phyloP scores from a whole-genome alignment of 352 stramenopile genomes.

The Pythium pyrilobum region DNA sequence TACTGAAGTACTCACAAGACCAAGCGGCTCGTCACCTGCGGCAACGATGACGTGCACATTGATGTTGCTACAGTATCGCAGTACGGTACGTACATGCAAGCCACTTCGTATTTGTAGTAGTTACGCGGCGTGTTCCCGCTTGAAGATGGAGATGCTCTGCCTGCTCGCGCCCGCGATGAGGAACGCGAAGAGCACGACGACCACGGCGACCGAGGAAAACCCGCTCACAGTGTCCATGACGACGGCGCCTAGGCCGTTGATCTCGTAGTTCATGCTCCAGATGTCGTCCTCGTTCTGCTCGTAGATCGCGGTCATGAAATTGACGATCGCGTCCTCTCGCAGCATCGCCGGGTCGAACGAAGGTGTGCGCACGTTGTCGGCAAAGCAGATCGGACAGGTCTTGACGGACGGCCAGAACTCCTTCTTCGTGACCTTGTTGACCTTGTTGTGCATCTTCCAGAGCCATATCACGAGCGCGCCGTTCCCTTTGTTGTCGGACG shows the following conservation, averaged over 20 bases:
- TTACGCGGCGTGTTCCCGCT: slow-evolving; percentile 21
- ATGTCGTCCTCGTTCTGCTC: slow-evolving; percentile 41
- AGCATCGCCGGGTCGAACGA: slow-evolving; percentile 44
- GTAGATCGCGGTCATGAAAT: slow-evolving; percentile 53
- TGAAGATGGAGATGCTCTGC: slow-evolving; percentile 8
- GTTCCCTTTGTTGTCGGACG: slow-evolving; percentile 29
- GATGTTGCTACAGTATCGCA: too few species aligned
- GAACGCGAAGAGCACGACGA: slow-evolving; percentile 23
- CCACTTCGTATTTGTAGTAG: too few species aligned
- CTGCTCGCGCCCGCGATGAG: slow-evolving; percentile 8
- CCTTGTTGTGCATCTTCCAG: slow-evolving; percentile 81
- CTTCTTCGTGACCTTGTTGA: slow-evolving; percentile 76
- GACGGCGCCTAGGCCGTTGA: slow-evolving; percentile 33
- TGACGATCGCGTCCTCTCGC: slow-evolving; percentile 45
- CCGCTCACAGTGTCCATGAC: slow-evolving; percentile 32
- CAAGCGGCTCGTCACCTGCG: too few species aligned
- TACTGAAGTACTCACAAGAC: too few species aligned
- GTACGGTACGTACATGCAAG: neutral
- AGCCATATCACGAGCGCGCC: slow-evolving; percentile 62
- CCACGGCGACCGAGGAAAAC: slow-evolving; percentile 32
- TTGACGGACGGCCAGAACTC: slow-evolving; percentile 51
- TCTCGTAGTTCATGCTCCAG: slow-evolving; percentile 39
- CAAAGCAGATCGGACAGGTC: slow-evolving; percentile 56
- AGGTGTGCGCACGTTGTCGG: slow-evolving; percentile 34
- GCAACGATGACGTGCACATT: too few species aligned